Evolutionary conservation across 805 yeast species (phyloP).

Genomic region (Ogataea trehalophila): DNA sequence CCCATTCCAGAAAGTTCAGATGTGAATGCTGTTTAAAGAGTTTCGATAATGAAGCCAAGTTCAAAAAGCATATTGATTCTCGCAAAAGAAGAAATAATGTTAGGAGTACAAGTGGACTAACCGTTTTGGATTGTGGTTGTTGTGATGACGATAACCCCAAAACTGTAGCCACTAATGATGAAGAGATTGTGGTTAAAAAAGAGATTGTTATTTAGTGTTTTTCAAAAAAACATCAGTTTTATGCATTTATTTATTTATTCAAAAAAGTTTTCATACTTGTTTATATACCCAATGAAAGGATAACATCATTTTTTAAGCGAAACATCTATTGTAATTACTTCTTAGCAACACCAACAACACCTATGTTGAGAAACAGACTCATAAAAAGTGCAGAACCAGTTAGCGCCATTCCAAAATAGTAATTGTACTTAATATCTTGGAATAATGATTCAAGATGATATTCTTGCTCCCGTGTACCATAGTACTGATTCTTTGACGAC

Average conservation of each 20-base stretch:
- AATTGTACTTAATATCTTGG: conserved; percentile 32
- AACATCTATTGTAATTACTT: not conserved
- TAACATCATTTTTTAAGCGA: no score
- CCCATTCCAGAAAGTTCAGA: conserved; percentile 53
- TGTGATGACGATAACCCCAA: no score
- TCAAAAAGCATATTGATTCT: conserved; percentile 34
- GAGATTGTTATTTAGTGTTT: not conserved
- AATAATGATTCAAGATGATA: conserved; percentile 24
- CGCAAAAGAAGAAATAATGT: conserved; percentile 6
- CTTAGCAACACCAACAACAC: conserved; percentile 29
- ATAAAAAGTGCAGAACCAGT: conserved; percentile 27
- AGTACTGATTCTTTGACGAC: conserved; percentile 27
- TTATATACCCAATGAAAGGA: not conserved
- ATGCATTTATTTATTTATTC: not conserved
- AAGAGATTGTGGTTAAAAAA: no score
- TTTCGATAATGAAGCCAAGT: conserved; percentile 42
- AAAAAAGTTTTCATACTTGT: not conserved
- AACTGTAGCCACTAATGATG: no score
- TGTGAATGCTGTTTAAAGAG: conserved; percentile 51
- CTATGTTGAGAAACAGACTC: conserved; percentile 33
- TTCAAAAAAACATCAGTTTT: not conserved
- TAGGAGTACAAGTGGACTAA: no score
- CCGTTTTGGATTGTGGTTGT: no score
- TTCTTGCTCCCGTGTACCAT: conserved; percentile 26
- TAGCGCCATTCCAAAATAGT: conserved; percentile 36